These are phyloP conservation scores for Gyromitra esculenta DNA, from an alignment of 2,329 filamentous ascomycete species.

Conservation along the genomic window DNA sequence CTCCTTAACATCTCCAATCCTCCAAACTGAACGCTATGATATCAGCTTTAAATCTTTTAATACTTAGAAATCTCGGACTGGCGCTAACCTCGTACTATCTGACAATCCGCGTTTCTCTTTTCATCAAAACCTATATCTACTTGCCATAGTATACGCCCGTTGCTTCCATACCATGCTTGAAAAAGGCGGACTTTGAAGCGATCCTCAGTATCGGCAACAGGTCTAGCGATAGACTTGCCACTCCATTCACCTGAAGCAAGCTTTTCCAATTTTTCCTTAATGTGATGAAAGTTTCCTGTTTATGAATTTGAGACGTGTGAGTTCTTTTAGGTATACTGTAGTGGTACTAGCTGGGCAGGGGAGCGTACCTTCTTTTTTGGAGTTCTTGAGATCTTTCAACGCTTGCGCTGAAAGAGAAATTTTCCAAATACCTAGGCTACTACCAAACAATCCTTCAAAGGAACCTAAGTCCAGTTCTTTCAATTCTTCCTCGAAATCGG, in stretches of 20 bases:
- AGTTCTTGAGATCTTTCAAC: conserved; percentile 45
- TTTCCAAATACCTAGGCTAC: conserved; percentile 48
- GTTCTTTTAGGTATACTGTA: not conserved
- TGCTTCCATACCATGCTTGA: conserved; percentile 45
- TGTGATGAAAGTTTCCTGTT: conserved; percentile 41
- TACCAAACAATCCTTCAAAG: conserved; percentile 46
- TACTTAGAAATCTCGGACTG: not conserved
- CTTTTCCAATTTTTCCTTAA: conserved; percentile 36
- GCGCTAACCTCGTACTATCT: conserved; percentile 48
- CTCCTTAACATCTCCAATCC: conserved; percentile 48
- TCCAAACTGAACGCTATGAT: conserved; percentile 32
- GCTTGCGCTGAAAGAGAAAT: conserved; percentile 46
- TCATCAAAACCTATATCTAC: conserved; percentile 50
- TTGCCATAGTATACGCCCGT: conserved; percentile 54
- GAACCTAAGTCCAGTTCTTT: conserved; percentile 8
- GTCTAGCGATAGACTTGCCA: conserved; percentile 17
- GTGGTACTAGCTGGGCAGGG: not conserved
- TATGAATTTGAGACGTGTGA: not conserved
- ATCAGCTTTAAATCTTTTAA: not conserved
- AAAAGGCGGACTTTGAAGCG: conserved; percentile 41
- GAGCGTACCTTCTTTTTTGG: conserved; percentile 33
- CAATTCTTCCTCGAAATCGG: conserved; percentile 1
- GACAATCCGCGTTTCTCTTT: conserved; percentile 32
- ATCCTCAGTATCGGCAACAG: not conserved
- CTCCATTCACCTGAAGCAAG: conserved; percentile 53